A percentile compares a stretch with the other conserved stretches of the same genome.
phyloP scores from a whole-genome alignment of 1,139 yeast species.

The Saccharomyces hybrid region DNA sequence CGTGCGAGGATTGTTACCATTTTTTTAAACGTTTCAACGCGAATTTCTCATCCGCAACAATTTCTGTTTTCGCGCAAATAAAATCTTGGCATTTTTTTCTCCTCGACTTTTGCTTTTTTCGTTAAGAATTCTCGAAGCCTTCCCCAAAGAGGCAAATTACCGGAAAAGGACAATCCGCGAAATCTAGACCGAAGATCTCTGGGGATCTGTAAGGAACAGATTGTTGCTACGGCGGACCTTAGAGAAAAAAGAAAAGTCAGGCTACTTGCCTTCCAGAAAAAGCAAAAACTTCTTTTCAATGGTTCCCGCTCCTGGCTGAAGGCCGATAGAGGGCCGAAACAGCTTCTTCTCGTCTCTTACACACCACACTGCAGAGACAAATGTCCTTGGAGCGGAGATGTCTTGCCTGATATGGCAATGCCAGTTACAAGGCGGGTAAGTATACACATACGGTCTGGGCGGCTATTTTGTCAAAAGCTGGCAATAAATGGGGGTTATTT shows the following conservation, averaged over 20 bases:
- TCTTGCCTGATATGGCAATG: not conserved
- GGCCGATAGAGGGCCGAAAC: not conserved
- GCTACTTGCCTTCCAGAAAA: too few species aligned
- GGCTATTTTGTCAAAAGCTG: not conserved
- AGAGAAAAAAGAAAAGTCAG: not conserved
- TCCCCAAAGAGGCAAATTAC: not conserved
- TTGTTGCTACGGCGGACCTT: not conserved
- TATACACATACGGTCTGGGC: not conserved
- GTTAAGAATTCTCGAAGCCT: not conserved
- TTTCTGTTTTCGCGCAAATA: not conserved
- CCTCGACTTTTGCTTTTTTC: not conserved
- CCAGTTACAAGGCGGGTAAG: not conserved
- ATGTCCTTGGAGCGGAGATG: not conserved
- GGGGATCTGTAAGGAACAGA: not conserved
- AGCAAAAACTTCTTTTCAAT: not conserved
- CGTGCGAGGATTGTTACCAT: not conserved
- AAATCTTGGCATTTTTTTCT: not conserved
- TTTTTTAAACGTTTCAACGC: not conserved
- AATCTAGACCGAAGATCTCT: slow-evolving; percentile 1
- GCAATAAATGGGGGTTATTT: not conserved
- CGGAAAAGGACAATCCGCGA: not conserved
- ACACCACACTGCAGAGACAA: not conserved
- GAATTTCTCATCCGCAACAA: not conserved
- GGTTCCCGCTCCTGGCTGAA: not conserved
- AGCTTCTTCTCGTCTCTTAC: not conserved